Evolutionary conservation across 1,284 basidiomycete genomes (phyloP), one percentile per base, ranked within the genome.

Genomic region (Inonotus obliquus): DNA sequence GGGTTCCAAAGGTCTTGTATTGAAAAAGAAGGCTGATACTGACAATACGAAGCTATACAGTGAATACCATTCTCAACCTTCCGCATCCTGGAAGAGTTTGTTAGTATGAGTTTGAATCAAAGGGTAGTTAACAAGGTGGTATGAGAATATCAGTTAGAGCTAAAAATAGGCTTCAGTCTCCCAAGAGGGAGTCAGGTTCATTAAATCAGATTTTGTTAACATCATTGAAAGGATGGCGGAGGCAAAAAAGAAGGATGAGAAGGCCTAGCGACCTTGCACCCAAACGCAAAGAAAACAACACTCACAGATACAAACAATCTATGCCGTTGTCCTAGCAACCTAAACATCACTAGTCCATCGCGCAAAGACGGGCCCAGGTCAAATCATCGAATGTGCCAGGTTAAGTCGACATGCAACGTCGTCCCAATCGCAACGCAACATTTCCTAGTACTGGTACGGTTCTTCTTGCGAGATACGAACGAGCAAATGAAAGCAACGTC

Each of bases 371-470:
- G 17, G 19, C 17, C 21, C 52, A 39, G 13, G n/a, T 39, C n/a
- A 32, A 32, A 32, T 9, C 32, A 47, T 48, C 23, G 44, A 23
- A 61, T 65, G 63, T 65, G 38, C 63, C 63, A 65, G 61, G 60
- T 59, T 57, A 54, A 58, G 61, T 65, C 63, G 61, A 63, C 63
- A 65, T 65, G 63, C 63, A 39, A 53, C 63, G 63, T 48, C 61
- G 49, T 64, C 55, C 25, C 10, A 44, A 53, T 51, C 48, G 53
- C 32, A 63, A 51, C 63, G 61, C 63, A 61, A 65, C 63, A 65
- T 65, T 65, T 65, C 63, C 63, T 65, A 65, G 56, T 57, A 57
- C 63, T 65, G 63, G 60, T 41, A 54, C 35, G 32, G 23, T 48
- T 59, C 35, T 39, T 65, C 63, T 65, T 57, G 61, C 63, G 61